Evolutionary conservation across 2,329 filamentous ascomycete species (phyloP).

Genomic region (Helotiales sp.): DNA sequence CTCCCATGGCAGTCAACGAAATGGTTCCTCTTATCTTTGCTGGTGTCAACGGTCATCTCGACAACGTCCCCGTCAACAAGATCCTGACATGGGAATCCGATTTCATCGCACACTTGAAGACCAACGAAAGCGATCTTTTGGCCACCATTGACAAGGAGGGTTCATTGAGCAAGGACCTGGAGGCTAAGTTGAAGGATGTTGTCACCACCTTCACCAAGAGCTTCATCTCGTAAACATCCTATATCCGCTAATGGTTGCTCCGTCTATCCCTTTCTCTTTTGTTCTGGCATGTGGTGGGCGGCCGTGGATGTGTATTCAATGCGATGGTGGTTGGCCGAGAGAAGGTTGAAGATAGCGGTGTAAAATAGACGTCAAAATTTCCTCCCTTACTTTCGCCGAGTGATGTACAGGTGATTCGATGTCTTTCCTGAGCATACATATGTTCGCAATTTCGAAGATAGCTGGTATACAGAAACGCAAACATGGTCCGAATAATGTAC

Average conservation of each 20-base stretch:
- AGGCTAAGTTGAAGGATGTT: slow-evolving; percentile 77
- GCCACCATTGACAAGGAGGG: slow-evolving; percentile 93
- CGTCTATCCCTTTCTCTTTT: slow-evolving; percentile 31
- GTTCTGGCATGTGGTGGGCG: slow-evolving; percentile 26
- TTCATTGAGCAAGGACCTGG: slow-evolving; percentile 90
- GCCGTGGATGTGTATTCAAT: slow-evolving; percentile 27
- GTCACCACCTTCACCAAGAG: slow-evolving; percentile 86
- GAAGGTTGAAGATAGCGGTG: slow-evolving; percentile 34
- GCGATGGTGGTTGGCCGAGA: slow-evolving; percentile 19
- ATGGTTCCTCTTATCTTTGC: slow-evolving; percentile 99
- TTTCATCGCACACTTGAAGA: slow-evolving; percentile 89
- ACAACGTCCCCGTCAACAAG: slow-evolving; percentile 85
- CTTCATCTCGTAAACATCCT: slow-evolving; percentile 55
- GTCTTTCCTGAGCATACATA: no score
- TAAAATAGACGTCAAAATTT: slow-evolving; percentile 37
- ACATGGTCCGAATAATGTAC: no score
- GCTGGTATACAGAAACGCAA: no score
- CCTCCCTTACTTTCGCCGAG: slow-evolving; percentile 4
- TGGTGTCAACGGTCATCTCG: slow-evolving; percentile 96
- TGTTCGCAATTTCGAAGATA: no score
- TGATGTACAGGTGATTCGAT: neutral
- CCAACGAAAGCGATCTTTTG: slow-evolving; percentile 82
- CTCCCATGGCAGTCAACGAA: slow-evolving; percentile 97
- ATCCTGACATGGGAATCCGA: slow-evolving; percentile 92
- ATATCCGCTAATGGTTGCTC: slow-evolving; percentile 23